These are phyloP conservation scores for Ramularia endophylla DNA, from an alignment of 2,329 filamentous ascomycete species.

Conservation along the genomic window DNA sequence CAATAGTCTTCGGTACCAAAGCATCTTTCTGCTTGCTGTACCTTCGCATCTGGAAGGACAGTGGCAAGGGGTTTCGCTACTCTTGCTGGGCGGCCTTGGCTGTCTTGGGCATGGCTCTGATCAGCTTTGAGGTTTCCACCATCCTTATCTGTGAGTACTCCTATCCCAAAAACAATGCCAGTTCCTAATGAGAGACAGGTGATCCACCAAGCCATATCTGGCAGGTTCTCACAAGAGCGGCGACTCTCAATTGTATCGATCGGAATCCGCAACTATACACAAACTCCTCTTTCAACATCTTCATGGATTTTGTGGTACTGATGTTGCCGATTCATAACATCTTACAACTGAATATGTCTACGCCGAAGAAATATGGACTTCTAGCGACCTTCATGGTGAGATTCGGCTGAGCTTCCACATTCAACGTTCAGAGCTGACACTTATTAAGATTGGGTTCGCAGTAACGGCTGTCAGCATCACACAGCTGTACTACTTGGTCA, in stretches of 20 bases:
- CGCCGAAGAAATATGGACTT: conserved; percentile 5
- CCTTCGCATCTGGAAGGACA: conserved; percentile 5
- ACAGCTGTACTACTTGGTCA: conserved; percentile 5
- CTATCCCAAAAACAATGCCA: background rate
- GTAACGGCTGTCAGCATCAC: conserved; percentile 7
- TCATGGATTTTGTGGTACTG: conserved; percentile 8
- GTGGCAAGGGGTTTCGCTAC: conserved; percentile 2
- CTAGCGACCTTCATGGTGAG: conserved; percentile 4
- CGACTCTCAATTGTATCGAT: conserved; percentile 4
- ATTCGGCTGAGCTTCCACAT: background rate
- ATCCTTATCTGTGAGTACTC: conserved; percentile 7
- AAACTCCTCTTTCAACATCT: conserved; percentile 6
- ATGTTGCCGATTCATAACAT: conserved; percentile 6
- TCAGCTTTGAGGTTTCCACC: conserved; percentile 6
- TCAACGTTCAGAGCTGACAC: background rate
- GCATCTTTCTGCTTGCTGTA: conserved; percentile 7
- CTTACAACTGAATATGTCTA: conserved; percentile 1
- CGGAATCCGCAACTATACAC: conserved; percentile 7
- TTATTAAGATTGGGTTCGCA: conserved; percentile 3
- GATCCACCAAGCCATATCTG: background rate
- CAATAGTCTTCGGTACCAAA: conserved; percentile 8
- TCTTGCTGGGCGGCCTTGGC: conserved; percentile 1
- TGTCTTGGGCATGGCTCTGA: conserved; percentile 6
- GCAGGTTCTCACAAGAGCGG: background rate
- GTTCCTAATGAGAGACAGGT: background rate